phyloP scores from a whole-genome alignment of 2,329 filamentous ascomycete species.

The Pyrenophora graminea region DNA sequence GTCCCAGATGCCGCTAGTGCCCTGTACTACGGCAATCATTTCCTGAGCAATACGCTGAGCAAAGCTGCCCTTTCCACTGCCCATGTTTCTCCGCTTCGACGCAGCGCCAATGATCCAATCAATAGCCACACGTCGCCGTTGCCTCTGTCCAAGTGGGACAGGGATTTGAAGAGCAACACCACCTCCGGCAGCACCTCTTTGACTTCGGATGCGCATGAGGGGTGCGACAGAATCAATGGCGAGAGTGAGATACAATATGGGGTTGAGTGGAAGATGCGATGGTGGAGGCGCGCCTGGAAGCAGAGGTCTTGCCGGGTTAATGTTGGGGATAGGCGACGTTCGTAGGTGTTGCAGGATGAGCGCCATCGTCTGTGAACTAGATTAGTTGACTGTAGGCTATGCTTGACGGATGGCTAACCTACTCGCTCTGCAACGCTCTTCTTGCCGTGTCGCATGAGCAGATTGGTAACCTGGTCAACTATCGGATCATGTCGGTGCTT shows the following conservation, averaged over 20 bases:
- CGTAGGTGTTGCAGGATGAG: slow-evolving; percentile 81
- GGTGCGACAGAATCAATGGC: slow-evolving; percentile 93
- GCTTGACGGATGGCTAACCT: slow-evolving; percentile 37
- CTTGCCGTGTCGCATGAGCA: slow-evolving; percentile 92
- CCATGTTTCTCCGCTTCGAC: slow-evolving; percentile 73
- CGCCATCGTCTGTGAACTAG: slow-evolving; percentile 71
- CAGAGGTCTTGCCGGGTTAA: slow-evolving; percentile 71
- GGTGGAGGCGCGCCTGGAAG: slow-evolving; percentile 77
- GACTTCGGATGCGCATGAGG: slow-evolving; percentile 75
- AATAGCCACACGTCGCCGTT: slow-evolving; percentile 78
- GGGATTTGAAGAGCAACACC: slow-evolving; percentile 83
- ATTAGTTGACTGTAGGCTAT: neutral
- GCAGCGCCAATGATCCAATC: slow-evolving; percentile 89
- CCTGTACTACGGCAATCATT: slow-evolving; percentile 85
- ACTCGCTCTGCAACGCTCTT: slow-evolving; percentile 87
- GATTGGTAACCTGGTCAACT: slow-evolving; percentile 82
- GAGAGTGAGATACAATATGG: slow-evolving; percentile 83
- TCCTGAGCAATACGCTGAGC: slow-evolving; percentile 82
- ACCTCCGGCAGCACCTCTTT: slow-evolving; percentile 81
- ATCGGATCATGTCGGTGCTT: slow-evolving; percentile 85
- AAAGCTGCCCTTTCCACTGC: slow-evolving; percentile 72
- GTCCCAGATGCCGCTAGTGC: slow-evolving; percentile 82
- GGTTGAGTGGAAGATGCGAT: slow-evolving; percentile 82
- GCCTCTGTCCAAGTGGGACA: slow-evolving; percentile 72
- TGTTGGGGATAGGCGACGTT: slow-evolving; percentile 76